These are phyloP conservation scores for Penicillium sp. DNA, from an alignment of 2,329 filamentous ascomycete species.

Conservation along the genomic window DNA sequence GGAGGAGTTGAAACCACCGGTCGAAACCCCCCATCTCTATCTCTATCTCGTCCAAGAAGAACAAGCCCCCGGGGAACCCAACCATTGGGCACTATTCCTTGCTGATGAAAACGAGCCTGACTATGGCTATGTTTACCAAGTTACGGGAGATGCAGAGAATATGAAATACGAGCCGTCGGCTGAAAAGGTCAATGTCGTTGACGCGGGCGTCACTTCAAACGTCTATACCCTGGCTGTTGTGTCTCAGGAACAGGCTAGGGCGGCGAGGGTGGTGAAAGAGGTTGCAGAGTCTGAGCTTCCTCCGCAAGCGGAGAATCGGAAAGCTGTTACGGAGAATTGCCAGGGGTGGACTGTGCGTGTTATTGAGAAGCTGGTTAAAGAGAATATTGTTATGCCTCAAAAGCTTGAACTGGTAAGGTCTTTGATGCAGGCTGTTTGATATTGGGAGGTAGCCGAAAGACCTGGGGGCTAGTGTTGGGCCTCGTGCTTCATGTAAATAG, in stretches of 20 bases:
- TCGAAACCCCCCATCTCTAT: conserved; percentile 5
- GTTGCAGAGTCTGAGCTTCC: conserved; percentile 20
- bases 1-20: neutral
- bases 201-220: conserved; percentile 7
- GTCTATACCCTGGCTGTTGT: conserved; percentile 21
- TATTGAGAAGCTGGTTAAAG: conserved; percentile 18
- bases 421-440: conserved; percentile 19
- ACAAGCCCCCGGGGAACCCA: conserved; percentile 20
- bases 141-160: conserved; percentile 26
- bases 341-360: conserved; percentile 27
- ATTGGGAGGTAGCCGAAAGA: neutral
- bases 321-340: conserved; percentile 25
- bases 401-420: conserved; percentile 23
- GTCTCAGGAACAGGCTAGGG: conserved; percentile 10
- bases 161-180: conserved; percentile 24
- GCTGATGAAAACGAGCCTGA: conserved; percentile 22
- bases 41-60: conserved; percentile 23
- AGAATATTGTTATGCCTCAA: conserved; percentile 16
- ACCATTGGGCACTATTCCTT: conserved; percentile 26
- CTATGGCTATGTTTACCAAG: conserved; percentile 23
- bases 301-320: conserved; percentile 18
- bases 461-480: neutral
- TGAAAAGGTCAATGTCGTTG: conserved; percentile 8
- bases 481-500: neutral
- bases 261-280: conserved; percentile 16